Base-by-base conservation (phyloP, 2,329 filamentous ascomycete species). In the Pseudogymnoascus sp. region DNA sequence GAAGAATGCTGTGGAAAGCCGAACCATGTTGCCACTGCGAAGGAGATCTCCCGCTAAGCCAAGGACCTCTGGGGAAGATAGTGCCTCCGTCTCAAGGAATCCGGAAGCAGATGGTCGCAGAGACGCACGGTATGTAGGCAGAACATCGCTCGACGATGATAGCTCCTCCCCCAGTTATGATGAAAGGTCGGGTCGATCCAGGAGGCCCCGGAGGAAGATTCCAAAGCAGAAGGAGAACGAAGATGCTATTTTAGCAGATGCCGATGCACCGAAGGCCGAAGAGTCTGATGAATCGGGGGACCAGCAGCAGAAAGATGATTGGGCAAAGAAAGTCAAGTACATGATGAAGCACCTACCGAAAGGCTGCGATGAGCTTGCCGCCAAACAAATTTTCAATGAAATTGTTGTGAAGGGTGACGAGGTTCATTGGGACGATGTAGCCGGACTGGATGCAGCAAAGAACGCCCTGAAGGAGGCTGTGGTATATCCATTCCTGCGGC, bases 381-480 rank as follows among this genome's bases (percentile, higher is more conserved):
- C 93, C 0, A 90, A 90, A 71, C 91, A 97, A 66, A 97, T 99
- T 31, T 81, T 98, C 64, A 97, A 97, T 71, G 95, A 99, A 68
- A 96, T 99, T 65, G 89, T 99, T 2, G 88, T 98, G 12, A 86
- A 93, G 66, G 95, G 95, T 6, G 95, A 99, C 70, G 90, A 96
- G 72, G 95, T 99, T 1, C 91, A 90, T 70, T 99, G 95, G 95
- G 84, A 86, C 59, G 95, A 99, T 72, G 89, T 99, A 63, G 93
- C 95, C 0, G 95, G 95, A 0, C 79, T 99, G 3, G 90, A 96
- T 60, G 83, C 89, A 61, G 95, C 95, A 35, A 99, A 99, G 73
- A 90, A 87, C 62, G 93, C 95, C 0, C 78, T 99, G 60, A 93
- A 96, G 71, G 95, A 99, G 76, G 92, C 92, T 0, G 95, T 99